phyloP scores from a whole-genome alignment of 164 flowering plant genomes.

The Annona cherimola region DNA sequence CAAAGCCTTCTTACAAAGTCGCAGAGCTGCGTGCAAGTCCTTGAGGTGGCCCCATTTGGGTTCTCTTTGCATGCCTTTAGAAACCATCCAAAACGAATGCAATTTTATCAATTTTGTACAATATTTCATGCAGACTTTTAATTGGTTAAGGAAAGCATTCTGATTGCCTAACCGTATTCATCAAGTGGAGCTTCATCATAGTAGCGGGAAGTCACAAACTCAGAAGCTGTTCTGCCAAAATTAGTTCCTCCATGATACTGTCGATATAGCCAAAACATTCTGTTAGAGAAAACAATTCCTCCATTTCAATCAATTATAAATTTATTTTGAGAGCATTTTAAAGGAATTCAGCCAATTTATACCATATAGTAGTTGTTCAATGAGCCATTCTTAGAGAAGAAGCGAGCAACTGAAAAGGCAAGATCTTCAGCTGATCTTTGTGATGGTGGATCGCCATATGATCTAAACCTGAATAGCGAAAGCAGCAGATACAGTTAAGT shows the following conservation, averaged over 20 bases:
- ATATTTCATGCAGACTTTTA: background rate
- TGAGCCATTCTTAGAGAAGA: slow-evolving; percentile 76
- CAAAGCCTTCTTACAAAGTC: slow-evolving; percentile 62
- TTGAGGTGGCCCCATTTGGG: slow-evolving; percentile 85
- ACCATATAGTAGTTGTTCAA: slow-evolving; percentile 87
- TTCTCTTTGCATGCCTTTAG: slow-evolving; percentile 56
- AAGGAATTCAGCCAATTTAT: background rate
- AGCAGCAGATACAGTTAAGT: background rate
- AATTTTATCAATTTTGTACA: too few relatives aligned
- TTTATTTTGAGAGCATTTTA: background rate
- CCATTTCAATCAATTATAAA: too few relatives aligned
- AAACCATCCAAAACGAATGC: background rate
- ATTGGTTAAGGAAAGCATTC: background rate
- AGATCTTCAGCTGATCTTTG: slow-evolving; percentile 88
- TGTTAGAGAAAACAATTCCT: background rate
- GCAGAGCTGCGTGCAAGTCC: slow-evolving; percentile 75
- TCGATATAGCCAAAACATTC: background rate
- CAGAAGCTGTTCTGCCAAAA: slow-evolving; percentile 55
- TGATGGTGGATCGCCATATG: slow-evolving; percentile 86
- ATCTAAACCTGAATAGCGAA: slow-evolving; percentile 53
- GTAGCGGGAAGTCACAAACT: slow-evolving; percentile 67
- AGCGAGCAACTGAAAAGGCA: slow-evolving; percentile 74
- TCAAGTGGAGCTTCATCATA: slow-evolving; percentile 89
- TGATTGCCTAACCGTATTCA: slow-evolving; percentile 49
- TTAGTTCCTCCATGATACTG: slow-evolving; percentile 87